Base-by-base conservation (phyloP, 78 protist species). In the Emiliania huxleyi region DNA sequence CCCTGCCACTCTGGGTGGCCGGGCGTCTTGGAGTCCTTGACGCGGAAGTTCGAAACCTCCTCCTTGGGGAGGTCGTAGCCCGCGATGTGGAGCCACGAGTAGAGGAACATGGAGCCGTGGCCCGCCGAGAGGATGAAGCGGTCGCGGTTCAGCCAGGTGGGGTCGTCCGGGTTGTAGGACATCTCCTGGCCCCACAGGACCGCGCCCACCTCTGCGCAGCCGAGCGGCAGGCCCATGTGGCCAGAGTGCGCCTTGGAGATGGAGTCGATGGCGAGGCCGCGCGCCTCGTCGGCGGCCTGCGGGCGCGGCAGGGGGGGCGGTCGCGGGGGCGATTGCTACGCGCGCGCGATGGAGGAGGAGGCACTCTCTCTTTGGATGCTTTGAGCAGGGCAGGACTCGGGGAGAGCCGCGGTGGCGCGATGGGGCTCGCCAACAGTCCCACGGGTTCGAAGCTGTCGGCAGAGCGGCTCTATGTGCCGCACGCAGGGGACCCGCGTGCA, bases 1-100 rank as follows among this genome's bases (percentile, higher is more conserved):
- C n/a, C n/a, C 77, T 49, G 62, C 45, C 62, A 84, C 94, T 96
- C 97, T 29, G 97, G 97, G 93, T 96, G 97, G 91, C 97, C 97
- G 62, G 97, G 96, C 79, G 96, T 95, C 49, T 22, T 83, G 45
- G 96, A 95, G 87, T 90, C 83, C 37, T 56, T 29, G 93, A 94
- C 95, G 44, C 97, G 94, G 97, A 96, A 96, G 85, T 85, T 83
- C 92, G 75, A 45, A 23, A 96, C 91, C 90, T 96, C 96, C 26
- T 91, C 93, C 73, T 90, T 49, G 49, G 95, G 48, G n/a, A 91
- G 69, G 37, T 93, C 75, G 69, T 49, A 71, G 85, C 96, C 96
- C 8, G 93, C 29, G 35, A 93, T 69, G 94, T 95, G 92, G 40
- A 96, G 94, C 90, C 91, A 87, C 40, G 93, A 35, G 94, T 96